Evolutionary conservation across 2,329 filamentous ascomycete species (phyloP), one percentile per base, ranked within the genome.

Genomic region (Fusarium sp.): DNA sequence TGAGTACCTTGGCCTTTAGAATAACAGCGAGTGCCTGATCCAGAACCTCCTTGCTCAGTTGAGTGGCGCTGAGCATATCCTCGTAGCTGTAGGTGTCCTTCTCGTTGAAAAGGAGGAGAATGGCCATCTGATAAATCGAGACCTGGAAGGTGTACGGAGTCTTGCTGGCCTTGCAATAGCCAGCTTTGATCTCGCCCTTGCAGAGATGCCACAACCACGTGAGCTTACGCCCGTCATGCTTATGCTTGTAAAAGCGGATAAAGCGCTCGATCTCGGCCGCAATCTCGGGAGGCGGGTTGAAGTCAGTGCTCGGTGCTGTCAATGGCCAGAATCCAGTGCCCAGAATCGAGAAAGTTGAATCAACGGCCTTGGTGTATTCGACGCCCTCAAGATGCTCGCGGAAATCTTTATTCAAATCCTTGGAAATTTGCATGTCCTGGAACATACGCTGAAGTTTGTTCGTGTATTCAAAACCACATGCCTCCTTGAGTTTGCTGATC

Each of bases 391-490:
- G 81, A 78, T 95, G 91, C 82, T 95, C 94, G 79, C 94, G 93
- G 87, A 97, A 99, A 36, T 92, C 92, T 54, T 90, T 89, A 83
- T 99, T 99, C 52, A 99, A 89, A 84, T 99, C 96, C 84, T 98
- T 98, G 73, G 96, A 98, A 57, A 98, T 98, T 82, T 99, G 96
- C 87, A 99, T 98, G 81, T 99, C 96, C 82, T 98, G 96, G 89
- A 98, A 99, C 96, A 99, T 99, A 80, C 97, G 94, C 85, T 98
- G 96, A 51, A 99, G 89, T 86, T 98, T 98, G 88, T 98, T 99
- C 77, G 96, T 99, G 84, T 99, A 99, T 83, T 99, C 96, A 77
- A 98, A 99, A 79, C 96, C 96, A 80, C 96, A 98, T 0, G 96
- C 96, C 81, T 99, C 96, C 86, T 99, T 99, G 75, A 99, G 88